These are phyloP conservation scores for Amauroascus niger DNA, from an alignment of 2,329 filamentous ascomycete species.

Conservation along the genomic window DNA sequence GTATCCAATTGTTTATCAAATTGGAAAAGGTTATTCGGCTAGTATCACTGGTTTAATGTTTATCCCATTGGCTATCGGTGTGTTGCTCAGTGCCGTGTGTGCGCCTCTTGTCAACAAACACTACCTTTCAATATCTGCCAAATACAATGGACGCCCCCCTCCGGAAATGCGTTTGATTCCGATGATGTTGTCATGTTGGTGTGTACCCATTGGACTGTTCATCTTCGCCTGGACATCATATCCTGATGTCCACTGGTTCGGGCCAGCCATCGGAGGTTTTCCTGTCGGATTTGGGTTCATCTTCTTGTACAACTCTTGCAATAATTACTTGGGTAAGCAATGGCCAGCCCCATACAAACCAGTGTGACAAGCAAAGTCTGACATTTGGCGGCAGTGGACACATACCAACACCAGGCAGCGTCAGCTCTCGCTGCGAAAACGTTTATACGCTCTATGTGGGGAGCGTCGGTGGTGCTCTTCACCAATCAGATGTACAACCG, in stretches of 20 bases:
- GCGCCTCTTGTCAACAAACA: slow-evolving; percentile 69
- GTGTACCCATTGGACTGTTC: slow-evolving; percentile 57
- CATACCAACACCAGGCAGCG: slow-evolving; percentile 64
- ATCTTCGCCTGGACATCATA: slow-evolving; percentile 64
- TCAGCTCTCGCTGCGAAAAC: slow-evolving; percentile 75
- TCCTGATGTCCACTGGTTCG: slow-evolving; percentile 55
- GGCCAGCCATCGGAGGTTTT: slow-evolving; percentile 60
- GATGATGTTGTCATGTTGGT: slow-evolving; percentile 71
- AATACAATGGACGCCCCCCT: slow-evolving; percentile 62
- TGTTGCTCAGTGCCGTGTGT: slow-evolving; percentile 56
- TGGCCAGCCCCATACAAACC: neutral
- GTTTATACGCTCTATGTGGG: slow-evolving; percentile 70
- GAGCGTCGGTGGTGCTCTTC: slow-evolving; percentile 66
- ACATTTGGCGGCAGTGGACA: slow-evolving; percentile 42
- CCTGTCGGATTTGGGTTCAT: slow-evolving; percentile 72
- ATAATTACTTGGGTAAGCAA: slow-evolving; percentile 54
- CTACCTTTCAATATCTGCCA: slow-evolving; percentile 55
- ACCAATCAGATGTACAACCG: slow-evolving; percentile 70
- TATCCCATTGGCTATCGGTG: slow-evolving; percentile 69
- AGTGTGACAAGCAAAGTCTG: neutral
- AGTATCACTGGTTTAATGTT: slow-evolving; percentile 76
- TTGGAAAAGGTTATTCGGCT: slow-evolving; percentile 67
- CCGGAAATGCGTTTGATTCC: slow-evolving; percentile 70
- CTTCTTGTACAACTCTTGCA: slow-evolving; percentile 70
- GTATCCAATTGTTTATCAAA: slow-evolving; percentile 57